Percentiles rank a stretch among this genome's conserved stretches.
phyloP scores from a whole-genome alignment of 768 basidiomycete species.

The Russula sp. region DNA sequence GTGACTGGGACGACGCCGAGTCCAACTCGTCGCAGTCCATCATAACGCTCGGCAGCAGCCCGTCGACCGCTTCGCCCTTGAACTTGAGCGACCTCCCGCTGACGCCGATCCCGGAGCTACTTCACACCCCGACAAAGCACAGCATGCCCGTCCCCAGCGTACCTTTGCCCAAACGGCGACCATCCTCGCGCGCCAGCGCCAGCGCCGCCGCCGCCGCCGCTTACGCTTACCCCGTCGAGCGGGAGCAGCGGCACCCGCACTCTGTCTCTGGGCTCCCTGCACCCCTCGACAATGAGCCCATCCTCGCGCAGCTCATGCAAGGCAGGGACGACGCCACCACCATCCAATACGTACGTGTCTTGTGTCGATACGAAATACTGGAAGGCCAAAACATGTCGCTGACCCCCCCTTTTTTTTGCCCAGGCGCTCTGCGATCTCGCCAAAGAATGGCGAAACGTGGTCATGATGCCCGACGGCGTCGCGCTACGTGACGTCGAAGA shows the following conservation, averaged over 20 bases:
- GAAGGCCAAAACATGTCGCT: not conserved
- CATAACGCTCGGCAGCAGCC: conserved; percentile 4
- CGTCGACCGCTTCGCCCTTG: conserved; percentile 10
- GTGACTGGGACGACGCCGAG: too few species aligned
- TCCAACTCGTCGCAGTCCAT: conserved; percentile 8
- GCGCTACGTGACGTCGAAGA: not conserved
- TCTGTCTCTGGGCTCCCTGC: not conserved
- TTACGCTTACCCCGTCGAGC: not conserved
- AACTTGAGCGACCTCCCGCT: conserved; percentile 19
- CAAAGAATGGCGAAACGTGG: conserved; percentile 4
- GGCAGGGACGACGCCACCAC: not conserved
- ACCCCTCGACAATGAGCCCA: conserved; percentile 1
- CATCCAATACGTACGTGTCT: conserved; percentile 5
- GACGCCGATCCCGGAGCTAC: conserved; percentile 15
- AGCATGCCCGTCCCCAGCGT: not conserved
- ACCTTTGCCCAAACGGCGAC: not conserved
- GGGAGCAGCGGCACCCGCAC: not conserved
- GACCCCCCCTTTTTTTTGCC: not conserved
- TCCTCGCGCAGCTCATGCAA: not conserved
- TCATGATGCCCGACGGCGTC: conserved; percentile 12
- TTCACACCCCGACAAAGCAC: conserved; percentile 9
- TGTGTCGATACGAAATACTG: not conserved
- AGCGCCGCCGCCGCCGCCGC: too few species aligned
- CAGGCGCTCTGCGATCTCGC: conserved; percentile 3
- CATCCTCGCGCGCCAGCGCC: not conserved